Conservation (phyloP, 108 stramenopile genomes). For the Seminavis robusta region DNA sequence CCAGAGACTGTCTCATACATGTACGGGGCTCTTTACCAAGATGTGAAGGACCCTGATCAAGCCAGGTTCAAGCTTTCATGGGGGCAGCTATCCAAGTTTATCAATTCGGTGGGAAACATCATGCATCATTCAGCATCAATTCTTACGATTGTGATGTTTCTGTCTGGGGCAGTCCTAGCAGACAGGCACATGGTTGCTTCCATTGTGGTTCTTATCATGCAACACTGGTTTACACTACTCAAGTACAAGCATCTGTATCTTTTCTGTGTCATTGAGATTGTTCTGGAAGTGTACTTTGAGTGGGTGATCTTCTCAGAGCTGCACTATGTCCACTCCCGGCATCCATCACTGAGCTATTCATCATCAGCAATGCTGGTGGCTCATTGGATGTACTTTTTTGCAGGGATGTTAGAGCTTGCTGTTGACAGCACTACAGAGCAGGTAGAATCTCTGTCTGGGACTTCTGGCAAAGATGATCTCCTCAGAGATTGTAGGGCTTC, state of each 20-base stretch:
- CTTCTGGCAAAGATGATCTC: no score
- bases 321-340: not conserved
- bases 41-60: no score
- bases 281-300: slow-evolving; percentile 2
- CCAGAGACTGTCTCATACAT: slow-evolving; percentile 7
- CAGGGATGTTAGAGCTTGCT: not conserved
- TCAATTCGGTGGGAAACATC: not conserved
- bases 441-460: no score
- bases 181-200: not conserved
- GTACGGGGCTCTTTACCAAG: not conserved
- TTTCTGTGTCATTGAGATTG: not conserved
- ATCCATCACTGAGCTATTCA: not conserved
- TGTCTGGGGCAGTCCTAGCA: not conserved
- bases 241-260: not conserved
- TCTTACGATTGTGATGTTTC: not conserved
- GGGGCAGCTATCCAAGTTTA: not conserved
- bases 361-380: not conserved
- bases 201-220: not conserved
- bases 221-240: slow-evolving; percentile 10
- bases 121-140: not conserved
- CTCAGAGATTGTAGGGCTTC: no score
- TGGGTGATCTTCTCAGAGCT: not conserved
- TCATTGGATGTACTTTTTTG: slow-evolving; percentile 3
- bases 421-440: no score
- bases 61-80: not conserved